phyloP scores from a whole-genome alignment of 2,329 filamentous ascomycete species.

The Alternaria burnsii region DNA sequence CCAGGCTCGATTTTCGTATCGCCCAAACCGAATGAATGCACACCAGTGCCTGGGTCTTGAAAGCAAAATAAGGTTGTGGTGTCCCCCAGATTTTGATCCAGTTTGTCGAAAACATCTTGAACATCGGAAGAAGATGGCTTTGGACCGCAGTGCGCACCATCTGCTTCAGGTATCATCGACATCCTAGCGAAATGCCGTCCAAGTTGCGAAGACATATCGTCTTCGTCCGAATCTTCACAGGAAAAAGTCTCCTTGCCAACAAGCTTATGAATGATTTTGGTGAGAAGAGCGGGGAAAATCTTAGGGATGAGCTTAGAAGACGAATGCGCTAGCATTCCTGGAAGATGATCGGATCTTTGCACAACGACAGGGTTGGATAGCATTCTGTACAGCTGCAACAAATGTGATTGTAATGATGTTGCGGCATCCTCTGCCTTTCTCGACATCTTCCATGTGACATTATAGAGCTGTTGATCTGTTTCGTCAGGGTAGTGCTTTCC shows the following conservation, averaged over 20 bases:
- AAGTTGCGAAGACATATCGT: not conserved
- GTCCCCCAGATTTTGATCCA: too few relatives aligned
- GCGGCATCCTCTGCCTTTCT: too few relatives aligned
- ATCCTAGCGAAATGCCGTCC: not conserved
- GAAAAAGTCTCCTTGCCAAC: too few relatives aligned
- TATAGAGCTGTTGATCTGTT: not conserved
- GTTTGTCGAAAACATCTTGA: not conserved
- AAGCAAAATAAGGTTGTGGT: not conserved
- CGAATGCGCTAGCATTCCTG: too few relatives aligned
- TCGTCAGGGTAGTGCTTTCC: too few relatives aligned
- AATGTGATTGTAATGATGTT: rapidly evolving
- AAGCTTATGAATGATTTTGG: too few relatives aligned
- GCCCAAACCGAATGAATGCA: not conserved
- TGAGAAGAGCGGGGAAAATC: too few relatives aligned
- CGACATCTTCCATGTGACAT: not conserved
- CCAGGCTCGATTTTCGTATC: not conserved
- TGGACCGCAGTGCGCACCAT: too few relatives aligned
- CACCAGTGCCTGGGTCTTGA: not conserved
- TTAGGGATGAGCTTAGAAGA: too few relatives aligned
- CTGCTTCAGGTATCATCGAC: not conserved
- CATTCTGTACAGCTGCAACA: not conserved
- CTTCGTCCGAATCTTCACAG: not conserved
- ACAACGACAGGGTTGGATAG: not conserved
- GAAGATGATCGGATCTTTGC: too few relatives aligned
- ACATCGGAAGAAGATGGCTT: not conserved